Percentiles rank a stretch among this genome's conserved stretches.
Evolutionary conservation across 371 early-diverging fungal genomes (phyloP).

Genomic region (Lichtheimia ornata): DNA sequence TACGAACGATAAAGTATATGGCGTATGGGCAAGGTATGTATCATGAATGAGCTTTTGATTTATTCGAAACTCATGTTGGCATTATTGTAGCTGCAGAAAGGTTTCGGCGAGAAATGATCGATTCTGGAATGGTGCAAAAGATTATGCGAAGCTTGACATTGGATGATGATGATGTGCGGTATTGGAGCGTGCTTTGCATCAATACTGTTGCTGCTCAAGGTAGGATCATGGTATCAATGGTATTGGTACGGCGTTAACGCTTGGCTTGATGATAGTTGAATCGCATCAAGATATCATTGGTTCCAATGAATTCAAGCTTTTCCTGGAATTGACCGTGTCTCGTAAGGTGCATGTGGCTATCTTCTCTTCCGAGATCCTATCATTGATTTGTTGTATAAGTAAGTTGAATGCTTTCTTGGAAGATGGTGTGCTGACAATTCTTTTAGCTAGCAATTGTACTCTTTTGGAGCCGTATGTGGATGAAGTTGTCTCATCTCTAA

Average conservation of each 20-base stretch:
- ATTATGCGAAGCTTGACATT: conserved; percentile 65
- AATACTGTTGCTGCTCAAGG: conserved; percentile 53
- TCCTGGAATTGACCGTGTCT: conserved; percentile 37
- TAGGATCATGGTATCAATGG: not conserved
- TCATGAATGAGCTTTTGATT: not conserved
- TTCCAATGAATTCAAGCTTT: conserved; percentile 38
- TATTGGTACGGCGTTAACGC: not conserved
- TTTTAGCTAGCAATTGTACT: conserved; percentile 15
- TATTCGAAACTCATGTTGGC: not conserved
- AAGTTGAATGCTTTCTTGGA: conserved; percentile 11
- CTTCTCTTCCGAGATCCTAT: conserved; percentile 44
- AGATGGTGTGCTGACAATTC: not conserved
- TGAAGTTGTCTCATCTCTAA: conserved; percentile 30
- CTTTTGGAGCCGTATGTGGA: conserved; percentile 15
- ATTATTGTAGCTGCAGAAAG: conserved; percentile 16
- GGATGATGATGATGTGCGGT: conserved; percentile 73
- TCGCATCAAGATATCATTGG: conserved; percentile 43
- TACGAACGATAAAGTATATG: conserved; percentile 75
- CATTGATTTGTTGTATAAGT: conserved; percentile 50
- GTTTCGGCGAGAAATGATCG: conserved; percentile 56
- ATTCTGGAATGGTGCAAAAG: conserved; percentile 60
- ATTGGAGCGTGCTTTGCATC: conserved; percentile 70
- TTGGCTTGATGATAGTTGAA: conserved; percentile 23
- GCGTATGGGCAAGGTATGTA: conserved; percentile 59
- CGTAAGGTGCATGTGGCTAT: conserved; percentile 40